A percentile compares a stretch with the other conserved stretches of the same genome.
Conservation (phyloP, 2,329 filamentous ascomycete genomes). For the Rhinocladiella similis region DNA sequence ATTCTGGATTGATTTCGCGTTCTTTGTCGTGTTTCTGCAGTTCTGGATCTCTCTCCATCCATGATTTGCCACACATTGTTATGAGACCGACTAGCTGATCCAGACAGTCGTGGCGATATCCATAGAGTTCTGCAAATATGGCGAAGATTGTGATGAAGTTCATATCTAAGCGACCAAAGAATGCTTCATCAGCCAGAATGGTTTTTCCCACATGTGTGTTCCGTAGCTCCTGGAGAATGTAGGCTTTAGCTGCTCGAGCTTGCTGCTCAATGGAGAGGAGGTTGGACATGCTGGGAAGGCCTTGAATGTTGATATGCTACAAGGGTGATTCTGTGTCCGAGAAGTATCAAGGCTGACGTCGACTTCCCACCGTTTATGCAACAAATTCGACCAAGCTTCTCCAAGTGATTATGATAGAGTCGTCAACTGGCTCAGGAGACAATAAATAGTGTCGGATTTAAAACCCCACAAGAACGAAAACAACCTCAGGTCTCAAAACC, state of each 20-base stretch:
- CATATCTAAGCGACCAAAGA: conserved; percentile 21
- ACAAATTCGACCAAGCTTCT: too few species aligned
- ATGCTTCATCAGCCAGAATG: conserved; percentile 24
- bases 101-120: conserved; percentile 27
- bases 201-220: conserved; percentile 20
- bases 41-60: conserved; percentile 22
- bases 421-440: too few species aligned
- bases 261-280: conserved; percentile 27
- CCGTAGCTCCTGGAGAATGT: conserved; percentile 26
- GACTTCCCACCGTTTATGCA: too few species aligned
- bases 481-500: too few species aligned
- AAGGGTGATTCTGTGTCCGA: too few species aligned
- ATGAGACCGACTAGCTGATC: conserved; percentile 28
- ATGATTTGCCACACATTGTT: conserved; percentile 26
- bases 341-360: too few species aligned
- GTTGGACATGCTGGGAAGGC: too few species aligned
- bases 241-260: conserved; percentile 27
- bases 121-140: conserved; percentile 29
- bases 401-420: too few species aligned
- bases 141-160: conserved; percentile 29
- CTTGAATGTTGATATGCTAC: too few species aligned
- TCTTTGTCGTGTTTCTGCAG: conserved; percentile 22
- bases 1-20: conserved; percentile 25
- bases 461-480: too few species aligned
- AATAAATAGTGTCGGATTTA: too few species aligned